Base-by-base conservation (phyloP, 202 grass and related monocot genomes). In the Schoenoplectus triqueter region DNA sequence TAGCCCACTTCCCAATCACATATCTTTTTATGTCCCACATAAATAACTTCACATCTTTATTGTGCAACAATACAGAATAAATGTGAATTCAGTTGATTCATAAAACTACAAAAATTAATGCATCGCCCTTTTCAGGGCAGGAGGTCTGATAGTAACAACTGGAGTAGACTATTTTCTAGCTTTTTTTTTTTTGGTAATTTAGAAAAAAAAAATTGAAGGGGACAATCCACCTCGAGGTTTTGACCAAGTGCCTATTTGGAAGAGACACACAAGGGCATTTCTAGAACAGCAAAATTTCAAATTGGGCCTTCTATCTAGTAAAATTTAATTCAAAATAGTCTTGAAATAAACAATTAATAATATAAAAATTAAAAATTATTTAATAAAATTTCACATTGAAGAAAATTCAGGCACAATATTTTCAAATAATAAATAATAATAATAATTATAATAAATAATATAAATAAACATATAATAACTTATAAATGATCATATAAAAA, bases 221-320 rank as follows among this genome's bases (percentile, higher is more conserved):
- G 80, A 83, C 80, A 83, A 83, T 68, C 80, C 64, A 83, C 64
- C 80, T 83, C 18, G 3, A 64, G 17, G 66, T 66, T 50, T 49
- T 65, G 80, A 83, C 64, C 42, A 70, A 52, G 1, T 83, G 48
- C 62, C 42, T 2, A 18, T 52, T 83, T 57, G 64, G 48, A 66
- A 50, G 14, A 51, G 71, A 85, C 21, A 66, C 9, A 83, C 41
- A 67, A 42, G 46, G 19, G 66, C 64, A 83, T 69, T 78, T 78
- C 6, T 15, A 60, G 8, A 55, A 22, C 50, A 56, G 49, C 10
- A 76, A 76, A 75, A 15, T 40, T 76, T 39, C 49, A 75, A 76
- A 76, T 56, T 56, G 40, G 73, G 4, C 20, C 73, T 76, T 20
- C 69, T 19, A 50, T 73, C 7, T 10, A 50, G 45, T 73, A 10